Evolutionary conservation across 225 moss, liverwort and hornwort species (phyloP).

Genomic region (Straminergon stramineum): DNA sequence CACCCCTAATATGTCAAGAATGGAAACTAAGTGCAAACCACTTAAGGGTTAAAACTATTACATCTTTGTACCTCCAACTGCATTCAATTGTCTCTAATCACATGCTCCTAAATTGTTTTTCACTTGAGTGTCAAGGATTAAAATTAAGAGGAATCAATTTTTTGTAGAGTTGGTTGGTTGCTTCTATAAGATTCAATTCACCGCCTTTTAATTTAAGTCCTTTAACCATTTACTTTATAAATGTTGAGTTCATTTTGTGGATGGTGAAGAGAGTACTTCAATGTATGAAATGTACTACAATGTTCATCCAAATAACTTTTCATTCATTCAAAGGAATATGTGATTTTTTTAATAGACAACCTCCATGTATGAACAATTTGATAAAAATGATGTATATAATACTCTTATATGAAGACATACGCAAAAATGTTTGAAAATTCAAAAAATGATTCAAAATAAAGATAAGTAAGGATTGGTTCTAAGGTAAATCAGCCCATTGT

Average conservation of each 20-base stretch:
- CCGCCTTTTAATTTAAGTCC: neutral
- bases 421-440: too few relatives aligned
- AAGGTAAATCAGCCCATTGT: too few relatives aligned
- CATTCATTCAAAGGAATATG: neutral
- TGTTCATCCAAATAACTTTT: neutral
- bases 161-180: neutral
- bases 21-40: neutral
- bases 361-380: too few relatives aligned
- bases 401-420: too few relatives aligned
- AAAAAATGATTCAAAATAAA: neutral
- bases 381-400: too few relatives aligned
- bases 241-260: neutral
- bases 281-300: neutral
- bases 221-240: neutral
- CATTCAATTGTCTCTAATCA: neutral
- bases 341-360: neutral
- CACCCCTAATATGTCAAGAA: neutral
- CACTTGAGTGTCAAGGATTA: neutral
- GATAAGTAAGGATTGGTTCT: neutral
- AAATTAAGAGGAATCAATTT: neutral
- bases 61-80: neutral
- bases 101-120: neutral
- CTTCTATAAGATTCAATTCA: neutral
- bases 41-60: neutral
- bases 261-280: neutral